These are phyloP conservation scores for Bothriochloa decipiens DNA, from an alignment of 176 grass and related monocot genomes.

Conservation along the genomic window DNA sequence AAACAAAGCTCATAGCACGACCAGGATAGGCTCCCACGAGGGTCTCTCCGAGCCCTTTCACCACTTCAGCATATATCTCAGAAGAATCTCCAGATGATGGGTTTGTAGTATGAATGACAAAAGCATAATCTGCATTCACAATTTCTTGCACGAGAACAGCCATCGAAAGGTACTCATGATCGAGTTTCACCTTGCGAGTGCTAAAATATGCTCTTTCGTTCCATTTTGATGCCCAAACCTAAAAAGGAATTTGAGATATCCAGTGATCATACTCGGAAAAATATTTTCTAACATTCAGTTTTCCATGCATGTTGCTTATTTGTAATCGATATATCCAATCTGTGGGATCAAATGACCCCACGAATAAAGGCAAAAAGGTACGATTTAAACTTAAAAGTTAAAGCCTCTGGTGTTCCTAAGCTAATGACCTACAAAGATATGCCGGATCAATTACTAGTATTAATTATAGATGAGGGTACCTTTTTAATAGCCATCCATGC, in stretches of 20 bases:
- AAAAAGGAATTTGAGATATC: constrained; percentile 21
- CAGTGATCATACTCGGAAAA: constrained; percentile 16
- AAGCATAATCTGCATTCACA: constrained; percentile 96
- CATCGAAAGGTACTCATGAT: constrained; percentile 95
- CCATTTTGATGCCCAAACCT: constrained; percentile 99
- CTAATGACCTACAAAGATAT: background rate
- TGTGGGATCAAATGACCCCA: constrained; percentile 23
- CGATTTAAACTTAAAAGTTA: constrained; percentile 21
- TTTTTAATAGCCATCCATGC: constrained; percentile 96
- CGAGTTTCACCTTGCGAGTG: constrained; percentile 86
- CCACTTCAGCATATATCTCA: constrained; percentile 98
- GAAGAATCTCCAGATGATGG: constrained; percentile 83
- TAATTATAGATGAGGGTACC: constrained; percentile 47
- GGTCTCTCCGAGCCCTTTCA: constrained; percentile 95
- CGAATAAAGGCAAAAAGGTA: background rate
- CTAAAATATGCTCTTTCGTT: constrained; percentile 99
- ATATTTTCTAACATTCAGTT: constrained; percentile 15
- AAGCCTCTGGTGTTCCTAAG: constrained; percentile 23
- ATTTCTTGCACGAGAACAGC: constrained; percentile 99
- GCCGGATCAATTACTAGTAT: constrained; percentile 4
- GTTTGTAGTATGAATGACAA: constrained; percentile 98
- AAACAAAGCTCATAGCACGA: constrained; percentile 90
- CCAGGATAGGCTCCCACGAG: constrained; percentile 92
- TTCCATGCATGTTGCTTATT: constrained; percentile 19
- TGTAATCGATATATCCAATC: constrained; percentile 9